Evolutionary conservation across 495 filamentous ascomycete species (phyloP), one percentile per base, ranked within the genome.

Genomic region (Halenospora varia): DNA sequence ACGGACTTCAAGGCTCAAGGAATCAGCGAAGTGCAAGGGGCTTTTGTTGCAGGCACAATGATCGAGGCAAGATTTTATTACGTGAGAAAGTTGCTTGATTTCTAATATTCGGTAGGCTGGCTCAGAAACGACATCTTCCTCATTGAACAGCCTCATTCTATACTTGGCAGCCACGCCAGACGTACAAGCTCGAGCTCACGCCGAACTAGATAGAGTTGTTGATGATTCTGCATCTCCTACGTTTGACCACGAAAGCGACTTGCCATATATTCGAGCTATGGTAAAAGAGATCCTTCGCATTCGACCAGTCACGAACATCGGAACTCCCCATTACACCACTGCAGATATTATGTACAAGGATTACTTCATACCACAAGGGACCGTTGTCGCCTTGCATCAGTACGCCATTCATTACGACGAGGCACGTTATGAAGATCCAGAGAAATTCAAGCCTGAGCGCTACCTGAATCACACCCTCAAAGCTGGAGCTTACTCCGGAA

Each of bases 251-350:
- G 69, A 68, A 41, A 44, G 47, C 0, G 56, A 63, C 2, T 61
- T 79, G 23, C 78, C 74, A 0, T 81, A 78, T 57, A 67, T 78
- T 19, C 61, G 58, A 39, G 61, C 53, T 42, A 68, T 68, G 42
- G 19, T 52, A 13, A 53, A 67, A 44, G 74, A 80, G 29, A 68
- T 78, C 51, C 50, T 57, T 23, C 71, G 73, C 22, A 2, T 73
- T 73, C 24, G 73, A 1, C 84, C 83, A 11, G 79, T 86, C 10
- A 79, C 79, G 15, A 81, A 75, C 46, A 73, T 84, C 45, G 83
- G 82, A 49, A 81, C 82, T 55, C 83, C 82, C 15, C 82, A 88
- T 63, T 76, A 79, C 4, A 77, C 75, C 9, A 84, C 80, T 0
- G 71, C 77, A 45, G 81, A 83, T 48, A 80, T 85, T 53, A 66